Base-by-base conservation (phyloP, 2,329 filamentous ascomycete species). In the Ophiostoma tasmaniense region DNA sequence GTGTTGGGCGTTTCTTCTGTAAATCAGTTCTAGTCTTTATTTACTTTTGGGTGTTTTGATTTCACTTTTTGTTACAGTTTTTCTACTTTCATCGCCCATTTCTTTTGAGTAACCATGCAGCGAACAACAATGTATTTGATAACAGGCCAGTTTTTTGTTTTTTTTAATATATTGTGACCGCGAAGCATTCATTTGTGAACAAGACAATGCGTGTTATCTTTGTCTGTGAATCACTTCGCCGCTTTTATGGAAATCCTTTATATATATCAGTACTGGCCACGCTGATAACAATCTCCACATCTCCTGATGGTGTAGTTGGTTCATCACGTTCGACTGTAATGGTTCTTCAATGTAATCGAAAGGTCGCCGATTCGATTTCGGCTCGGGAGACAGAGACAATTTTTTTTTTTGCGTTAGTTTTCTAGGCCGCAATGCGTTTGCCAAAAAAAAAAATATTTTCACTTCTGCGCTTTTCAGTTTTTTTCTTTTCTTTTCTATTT, bases 251-350 rank as follows among this genome's bases (percentile, higher is more conserved):
- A 2, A 17, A 17, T n/a, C 17, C 14, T 20, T 6, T 22, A 25
- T 39, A 64, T 22, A 22, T n/a, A 6, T 10, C 17, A 13, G 20
- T 45, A 64, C 2, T 1, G 11, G 25, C 64, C 3, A 10, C 62
- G 22, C n/a, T 37, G 8, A 28, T 22, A 42, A 30, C 14, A 25
- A 39, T 45, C 35, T 65, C 62, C 64, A 65, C 64, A 65, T 65
- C 64, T 65, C 64, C 64, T 37, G 64, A 65, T 65, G 64, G 64
- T 65, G 64, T 65, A 65, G 64, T 65, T 65, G 64, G 64, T 65
- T 65, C 64, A 65, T 65, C 64, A 65, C 64, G 64, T 65, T 65
- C 64, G 64, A 65, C 64, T 65, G 64, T 65, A 65, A 65, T 65
- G 64, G 64, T 65, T 65, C 22, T 42, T 65, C 55, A 61, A 61